Base-by-base conservation (phyloP, 1,284 basidiomycete species). In the Ceraceosorus bombacis region DNA sequence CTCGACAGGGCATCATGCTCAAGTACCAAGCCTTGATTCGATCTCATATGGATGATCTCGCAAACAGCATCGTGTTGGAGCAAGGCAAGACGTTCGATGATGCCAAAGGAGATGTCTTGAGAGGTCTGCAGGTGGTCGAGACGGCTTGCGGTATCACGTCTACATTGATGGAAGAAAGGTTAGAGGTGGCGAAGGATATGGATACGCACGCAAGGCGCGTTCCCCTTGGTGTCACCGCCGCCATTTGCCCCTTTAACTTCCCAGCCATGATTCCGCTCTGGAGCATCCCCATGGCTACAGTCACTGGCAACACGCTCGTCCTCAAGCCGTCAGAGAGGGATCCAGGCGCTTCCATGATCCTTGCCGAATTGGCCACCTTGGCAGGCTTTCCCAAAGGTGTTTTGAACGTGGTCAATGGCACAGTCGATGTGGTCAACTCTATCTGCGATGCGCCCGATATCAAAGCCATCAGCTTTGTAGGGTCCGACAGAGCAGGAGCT, bases 401-500 rank as follows among this genome's bases (percentile, higher is more conserved):
- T 8, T 63, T 80, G 38, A 73, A 67, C 57, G 77, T 80, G 55
- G 88, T 97, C 8, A 91, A 98, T 73, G 94, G 94, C 38, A 85
- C 86, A 15, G 85, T 88, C 39, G 85, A 87, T 7, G 90, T 89
- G 1, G 94, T 98, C 59, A 95, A 97, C 74, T 85, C 88, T 38
- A 89, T 98, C 64, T 97, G 92, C 77, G 92, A 96, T 78, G 85
- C 93, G 76, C 87, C 90, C 12, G 80, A 82, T 6, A 91, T 97
- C 81, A 91, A 86, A 76, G 94, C 93, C 7, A 92, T 97, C 77
- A 90, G 89, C 68, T 97, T 98, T 77, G 94, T 98, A n/a, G 94
- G 94, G 36, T 90, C 91, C 49, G 90, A 98, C 79, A 83, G 83
- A 50, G 94, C 94, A 10, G 94, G 94, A 50, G 86, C 85, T 68